A percentile compares a stretch with the other conserved stretches of the same genome.
These are phyloP conservation scores for Herpetospermum pedunculosum DNA, from an alignment of 306 rosid species.

Conservation along the genomic window DNA sequence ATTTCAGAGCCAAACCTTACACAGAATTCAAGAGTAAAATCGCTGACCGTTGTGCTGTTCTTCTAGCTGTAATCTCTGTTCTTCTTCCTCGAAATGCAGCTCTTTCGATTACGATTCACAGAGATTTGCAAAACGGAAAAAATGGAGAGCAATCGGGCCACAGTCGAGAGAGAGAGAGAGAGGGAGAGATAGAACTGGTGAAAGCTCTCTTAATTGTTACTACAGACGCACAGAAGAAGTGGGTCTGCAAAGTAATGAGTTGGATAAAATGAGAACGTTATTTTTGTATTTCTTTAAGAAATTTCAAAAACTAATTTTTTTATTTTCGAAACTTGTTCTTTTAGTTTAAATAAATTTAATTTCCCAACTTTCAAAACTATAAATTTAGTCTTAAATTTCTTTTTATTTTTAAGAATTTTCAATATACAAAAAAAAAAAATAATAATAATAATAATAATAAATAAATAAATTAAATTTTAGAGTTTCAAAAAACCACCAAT, in stretches of 20 bases:
- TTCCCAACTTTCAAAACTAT: too few species aligned
- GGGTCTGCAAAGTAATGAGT: conserved; percentile 6
- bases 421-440: too few species aligned
- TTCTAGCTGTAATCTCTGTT: background rate
- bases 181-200: background rate
- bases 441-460: too few species aligned
- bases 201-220: conserved; percentile 6
- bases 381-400: too few species aligned
- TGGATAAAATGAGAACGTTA: conserved; percentile 9
- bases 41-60: conserved; percentile 17
- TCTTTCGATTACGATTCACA: background rate
- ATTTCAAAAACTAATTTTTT: background rate
- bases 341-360: too few species aligned
- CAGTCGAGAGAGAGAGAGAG: background rate
- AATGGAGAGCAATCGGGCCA: background rate
- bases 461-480: too few species aligned
- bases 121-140: background rate
- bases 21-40: conserved; percentile 20
- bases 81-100: background rate
- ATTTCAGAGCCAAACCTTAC: conserved; percentile 31
- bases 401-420: too few species aligned
- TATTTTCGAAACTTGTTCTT: background rate
- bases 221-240: background rate
- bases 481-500: too few species aligned
- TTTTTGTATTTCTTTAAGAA: background rate